Percentiles rank a stretch among this genome's conserved stretches.
Evolutionary conservation across 225 moss, liverwort and hornwort species (phyloP).

Genomic region (Anthoceros angustus): DNA sequence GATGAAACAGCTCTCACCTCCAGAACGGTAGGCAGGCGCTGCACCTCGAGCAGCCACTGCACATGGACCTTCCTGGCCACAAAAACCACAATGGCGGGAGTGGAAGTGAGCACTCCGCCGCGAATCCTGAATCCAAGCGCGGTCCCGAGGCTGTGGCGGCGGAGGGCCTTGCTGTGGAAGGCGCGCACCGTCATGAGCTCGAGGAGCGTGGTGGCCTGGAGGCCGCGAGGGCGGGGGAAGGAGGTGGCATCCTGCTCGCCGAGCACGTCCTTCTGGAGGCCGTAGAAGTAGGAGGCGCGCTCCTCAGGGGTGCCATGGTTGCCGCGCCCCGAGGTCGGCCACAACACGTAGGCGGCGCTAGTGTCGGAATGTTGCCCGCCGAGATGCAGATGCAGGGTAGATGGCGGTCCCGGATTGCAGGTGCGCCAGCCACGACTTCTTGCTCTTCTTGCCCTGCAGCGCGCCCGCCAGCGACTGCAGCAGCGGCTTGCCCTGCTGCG

Average conservation of each 20-base stretch:
- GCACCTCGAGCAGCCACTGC: constrained; percentile 52
- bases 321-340: constrained; percentile 27
- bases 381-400: constrained; percentile 9
- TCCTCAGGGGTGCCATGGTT: constrained; percentile 30
- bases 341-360: constrained; percentile 29
- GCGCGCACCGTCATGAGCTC: constrained; percentile 78
- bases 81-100: constrained; percentile 59
- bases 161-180: constrained; percentile 44
- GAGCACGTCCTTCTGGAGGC: constrained; percentile 27
- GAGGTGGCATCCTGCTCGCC: neutral
- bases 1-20: constrained; percentile 7
- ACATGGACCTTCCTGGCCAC: constrained; percentile 59
- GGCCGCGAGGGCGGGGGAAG: constrained; percentile 16
- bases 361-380: constrained; percentile 14
- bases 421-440: neutral
- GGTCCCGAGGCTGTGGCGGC: constrained; percentile 57
- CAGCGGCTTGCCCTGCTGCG: neutral
- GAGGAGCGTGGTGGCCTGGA: constrained; percentile 45
- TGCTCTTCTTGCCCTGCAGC: neutral
- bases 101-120: constrained; percentile 41
- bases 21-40: constrained; percentile 37
- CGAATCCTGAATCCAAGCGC: constrained; percentile 66
- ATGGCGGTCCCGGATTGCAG: neutral
- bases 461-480: neutral
- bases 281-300: constrained; percentile 36